These are phyloP conservation scores for Capsicum chinense DNA, from an alignment of 257 asterid species.

Conservation along the genomic window DNA sequence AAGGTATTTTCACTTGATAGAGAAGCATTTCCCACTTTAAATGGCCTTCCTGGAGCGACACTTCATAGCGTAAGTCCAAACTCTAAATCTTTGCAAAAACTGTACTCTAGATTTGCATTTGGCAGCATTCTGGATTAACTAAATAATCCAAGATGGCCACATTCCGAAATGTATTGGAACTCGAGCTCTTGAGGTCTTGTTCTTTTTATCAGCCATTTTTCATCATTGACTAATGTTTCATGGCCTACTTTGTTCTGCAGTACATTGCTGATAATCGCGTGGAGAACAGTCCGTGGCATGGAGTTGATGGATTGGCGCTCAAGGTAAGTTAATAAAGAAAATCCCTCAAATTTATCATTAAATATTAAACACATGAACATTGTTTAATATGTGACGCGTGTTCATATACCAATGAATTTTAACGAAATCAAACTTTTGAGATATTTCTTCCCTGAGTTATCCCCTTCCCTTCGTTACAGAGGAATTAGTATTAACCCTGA, in stretches of 20 bases:
- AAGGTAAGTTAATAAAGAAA: constrained; percentile 54
- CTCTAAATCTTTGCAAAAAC: background rate
- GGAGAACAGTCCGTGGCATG: constrained; percentile 90
- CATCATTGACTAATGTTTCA: background rate
- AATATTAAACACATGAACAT: background rate
- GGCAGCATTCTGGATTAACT: background rate
- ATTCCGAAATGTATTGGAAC: background rate
- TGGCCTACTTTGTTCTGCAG: constrained; percentile 45
- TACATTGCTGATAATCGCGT: constrained; percentile 74
- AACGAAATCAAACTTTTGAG: background rate
- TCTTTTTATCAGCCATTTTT: constrained; percentile 2
- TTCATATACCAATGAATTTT: background rate
- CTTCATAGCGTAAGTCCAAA: constrained; percentile 76
- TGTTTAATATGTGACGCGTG: background rate
- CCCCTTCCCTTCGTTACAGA: constrained; percentile 15
- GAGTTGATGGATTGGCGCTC: constrained; percentile 76
- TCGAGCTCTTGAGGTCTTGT: constrained; percentile 10
- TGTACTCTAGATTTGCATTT: background rate
- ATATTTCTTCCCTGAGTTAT: background rate
- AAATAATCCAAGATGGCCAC: background rate
- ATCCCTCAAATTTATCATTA: background rate
- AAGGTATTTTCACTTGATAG: constrained; percentile 91
- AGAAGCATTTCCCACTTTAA: constrained; percentile 86
- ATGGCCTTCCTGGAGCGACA: constrained; percentile 88
- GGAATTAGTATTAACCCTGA: background rate